Evolutionary conservation across 768 basidiomycete species (phyloP).

Genomic region (Mycena capillaripes): DNA sequence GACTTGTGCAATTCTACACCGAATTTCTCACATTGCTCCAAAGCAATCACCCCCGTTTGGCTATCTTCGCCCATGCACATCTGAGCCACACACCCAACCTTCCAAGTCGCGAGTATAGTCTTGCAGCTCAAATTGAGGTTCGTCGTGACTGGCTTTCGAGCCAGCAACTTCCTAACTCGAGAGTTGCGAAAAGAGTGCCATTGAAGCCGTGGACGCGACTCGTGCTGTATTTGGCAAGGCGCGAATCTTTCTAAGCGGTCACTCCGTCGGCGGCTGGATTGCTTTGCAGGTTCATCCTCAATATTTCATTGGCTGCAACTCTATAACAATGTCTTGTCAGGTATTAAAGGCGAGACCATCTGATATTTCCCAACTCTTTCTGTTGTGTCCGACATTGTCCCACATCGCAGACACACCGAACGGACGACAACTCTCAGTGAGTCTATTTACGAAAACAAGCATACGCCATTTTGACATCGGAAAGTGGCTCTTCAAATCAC

Average conservation of each 20-base stretch:
- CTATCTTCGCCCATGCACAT: slow-evolving; percentile 74
- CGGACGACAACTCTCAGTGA: slow-evolving; percentile 69
- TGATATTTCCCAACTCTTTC: slow-evolving; percentile 58
- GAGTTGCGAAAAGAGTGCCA: slow-evolving; percentile 49
- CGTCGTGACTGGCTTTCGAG: neutral
- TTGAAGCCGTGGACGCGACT: slow-evolving; percentile 67
- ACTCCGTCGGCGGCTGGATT: slow-evolving; percentile 54
- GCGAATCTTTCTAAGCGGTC: slow-evolving; percentile 67
- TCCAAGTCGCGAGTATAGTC: slow-evolving; percentile 43
- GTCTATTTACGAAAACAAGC: slow-evolving; percentile 40
- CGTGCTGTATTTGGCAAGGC: slow-evolving; percentile 47
- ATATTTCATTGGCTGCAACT: neutral
- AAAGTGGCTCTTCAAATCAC: slow-evolving; percentile 64
- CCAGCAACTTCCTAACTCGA: neutral
- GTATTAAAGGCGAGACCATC: slow-evolving; percentile 62
- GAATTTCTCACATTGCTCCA: slow-evolving; percentile 73
- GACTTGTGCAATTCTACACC: slow-evolving; percentile 76
- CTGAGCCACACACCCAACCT: slow-evolving; percentile 72
- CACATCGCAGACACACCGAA: slow-evolving; percentile 77
- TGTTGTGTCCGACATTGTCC: slow-evolving; percentile 81
- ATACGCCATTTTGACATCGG: neutral
- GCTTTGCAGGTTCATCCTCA: slow-evolving; percentile 46
- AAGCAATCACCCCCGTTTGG: slow-evolving; percentile 52
- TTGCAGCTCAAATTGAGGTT: slow-evolving; percentile 65
- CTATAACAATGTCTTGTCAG: slow-evolving; percentile 45